These are phyloP conservation scores for Bathelium albidoporum DNA, from an alignment of 495 filamentous ascomycete species.

Conservation along the genomic window DNA sequence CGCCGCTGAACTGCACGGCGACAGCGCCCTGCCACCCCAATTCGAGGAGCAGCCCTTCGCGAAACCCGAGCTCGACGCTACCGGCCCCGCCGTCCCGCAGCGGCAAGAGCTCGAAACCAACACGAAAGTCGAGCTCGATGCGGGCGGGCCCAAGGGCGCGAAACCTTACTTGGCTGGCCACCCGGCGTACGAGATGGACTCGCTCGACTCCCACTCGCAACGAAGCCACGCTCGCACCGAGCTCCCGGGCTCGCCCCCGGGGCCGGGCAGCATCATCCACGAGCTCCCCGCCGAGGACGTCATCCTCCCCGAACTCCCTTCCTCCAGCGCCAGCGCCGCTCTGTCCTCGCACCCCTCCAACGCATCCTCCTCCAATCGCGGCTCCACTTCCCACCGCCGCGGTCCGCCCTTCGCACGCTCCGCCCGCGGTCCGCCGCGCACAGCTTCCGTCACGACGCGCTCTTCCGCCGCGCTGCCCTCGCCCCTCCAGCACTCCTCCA, in stretches of 20 bases:
- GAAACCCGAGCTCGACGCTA: background rate
- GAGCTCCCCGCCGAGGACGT: background rate
- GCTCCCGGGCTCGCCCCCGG: background rate
- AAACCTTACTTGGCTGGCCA: too few species aligned
- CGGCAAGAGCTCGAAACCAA: background rate
- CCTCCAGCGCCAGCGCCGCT: background rate
- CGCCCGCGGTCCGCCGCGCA: too few species aligned
- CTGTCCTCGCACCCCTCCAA: background rate
- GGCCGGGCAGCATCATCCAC: background rate
- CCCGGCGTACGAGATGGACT: conserved; percentile 1
- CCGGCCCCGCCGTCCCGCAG: too few species aligned
- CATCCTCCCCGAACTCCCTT: background rate
- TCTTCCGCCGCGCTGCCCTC: too few species aligned
- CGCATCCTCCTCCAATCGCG: background rate
- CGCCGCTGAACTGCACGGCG: background rate
- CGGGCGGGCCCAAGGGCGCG: too few species aligned
- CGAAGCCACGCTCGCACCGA: background rate
- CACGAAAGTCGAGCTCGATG: background rate
- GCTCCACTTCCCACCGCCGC: too few species aligned
- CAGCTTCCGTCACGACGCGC: background rate
- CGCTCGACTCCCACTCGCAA: background rate
- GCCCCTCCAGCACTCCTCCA: too few species aligned
- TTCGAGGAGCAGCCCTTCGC: background rate
- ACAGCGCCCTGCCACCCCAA: background rate
- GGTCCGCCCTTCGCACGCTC: too few species aligned